phyloP scores from a whole-genome alignment of 441 rosid genomes.

The Arabidopsis lyrata region DNA sequence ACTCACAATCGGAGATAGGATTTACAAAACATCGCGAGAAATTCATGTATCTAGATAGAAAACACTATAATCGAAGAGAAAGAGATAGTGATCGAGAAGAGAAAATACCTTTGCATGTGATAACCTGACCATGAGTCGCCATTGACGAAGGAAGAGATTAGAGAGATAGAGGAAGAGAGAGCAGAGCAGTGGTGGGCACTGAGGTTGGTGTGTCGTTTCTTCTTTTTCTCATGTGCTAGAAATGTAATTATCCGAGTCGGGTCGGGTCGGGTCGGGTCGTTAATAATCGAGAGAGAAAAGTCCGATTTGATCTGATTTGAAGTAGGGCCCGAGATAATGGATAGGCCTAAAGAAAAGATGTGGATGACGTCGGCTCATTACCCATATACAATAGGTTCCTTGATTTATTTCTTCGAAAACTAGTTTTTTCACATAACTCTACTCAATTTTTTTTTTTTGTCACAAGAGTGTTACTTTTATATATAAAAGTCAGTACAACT shows the following conservation, averaged over 20 bases:
- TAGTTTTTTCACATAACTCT: too few species aligned
- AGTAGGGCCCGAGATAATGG: background rate
- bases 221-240: background rate
- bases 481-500: too few species aligned
- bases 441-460: too few species aligned
- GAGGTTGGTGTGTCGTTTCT: conserved; percentile 3
- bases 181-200: conserved; percentile 5
- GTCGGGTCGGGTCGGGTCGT: conserved; percentile 16
- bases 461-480: too few species aligned
- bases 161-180: background rate
- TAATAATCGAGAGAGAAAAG: background rate
- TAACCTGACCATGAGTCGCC: conserved; percentile 83
- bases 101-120: conserved; percentile 86
- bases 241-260: background rate
- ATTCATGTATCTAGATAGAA: background rate
- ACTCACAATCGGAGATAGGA: conserved; percentile 28
- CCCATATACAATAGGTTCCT: too few species aligned
- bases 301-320: background rate
- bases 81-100: background rate
- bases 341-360: background rate
- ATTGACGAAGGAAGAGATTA: conserved; percentile 43
- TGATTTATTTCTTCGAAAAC: too few species aligned
- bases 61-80: background rate
- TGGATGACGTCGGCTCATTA: background rate
- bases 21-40: background rate